phyloP scores from a whole-genome alignment of 352 stramenopile species.

The Phytophthora boehmeriae region DNA sequence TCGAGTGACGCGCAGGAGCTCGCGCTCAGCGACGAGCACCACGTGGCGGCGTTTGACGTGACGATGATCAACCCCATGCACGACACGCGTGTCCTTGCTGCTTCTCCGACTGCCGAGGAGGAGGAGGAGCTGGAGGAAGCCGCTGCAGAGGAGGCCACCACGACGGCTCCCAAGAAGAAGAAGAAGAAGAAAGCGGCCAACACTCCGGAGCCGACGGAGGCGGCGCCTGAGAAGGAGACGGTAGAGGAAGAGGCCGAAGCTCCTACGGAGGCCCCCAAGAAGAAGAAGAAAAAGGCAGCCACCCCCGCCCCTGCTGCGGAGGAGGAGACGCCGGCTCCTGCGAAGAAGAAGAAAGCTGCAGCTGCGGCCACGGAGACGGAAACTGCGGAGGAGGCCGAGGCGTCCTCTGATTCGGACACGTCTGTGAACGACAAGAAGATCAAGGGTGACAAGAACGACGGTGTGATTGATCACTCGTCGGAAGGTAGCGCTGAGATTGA shows the following conservation, averaged over 20 bases:
- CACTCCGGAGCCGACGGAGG: slow-evolving; percentile 4
- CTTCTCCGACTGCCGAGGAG: slow-evolving; percentile 23
- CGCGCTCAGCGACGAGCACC: slow-evolving; percentile 13
- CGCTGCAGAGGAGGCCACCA: slow-evolving; percentile 10
- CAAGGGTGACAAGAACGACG: slow-evolving; percentile 73
- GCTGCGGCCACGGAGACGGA: not conserved
- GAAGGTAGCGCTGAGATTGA: slow-evolving; percentile 84
- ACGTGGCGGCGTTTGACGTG: slow-evolving; percentile 32
- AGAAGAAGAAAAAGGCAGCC: slow-evolving; percentile 25
- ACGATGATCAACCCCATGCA: slow-evolving; percentile 31
- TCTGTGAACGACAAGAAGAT: slow-evolving; percentile 71
- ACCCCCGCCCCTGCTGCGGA: slow-evolving; percentile 10
- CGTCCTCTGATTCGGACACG: slow-evolving; percentile 12
- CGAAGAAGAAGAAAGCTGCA: slow-evolving; percentile 19
- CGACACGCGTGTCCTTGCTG: slow-evolving; percentile 38
- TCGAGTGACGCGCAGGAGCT: slow-evolving; percentile 21
- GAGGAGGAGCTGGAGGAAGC: slow-evolving; percentile 20
- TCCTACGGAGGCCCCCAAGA: slow-evolving; percentile 44
- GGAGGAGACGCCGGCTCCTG: slow-evolving; percentile 9
- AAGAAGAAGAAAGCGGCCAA: slow-evolving; percentile 38
- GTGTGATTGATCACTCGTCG: slow-evolving; percentile 78
- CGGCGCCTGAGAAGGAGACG: not conserved
- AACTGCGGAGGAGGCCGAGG: slow-evolving; percentile 10
- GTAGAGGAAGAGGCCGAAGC: slow-evolving; percentile 39
- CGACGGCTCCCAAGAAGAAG: slow-evolving; percentile 42